Conservation (phyloP, 192 early-diverging fungal species). For the Umbelopsis ramanniana region DNA sequence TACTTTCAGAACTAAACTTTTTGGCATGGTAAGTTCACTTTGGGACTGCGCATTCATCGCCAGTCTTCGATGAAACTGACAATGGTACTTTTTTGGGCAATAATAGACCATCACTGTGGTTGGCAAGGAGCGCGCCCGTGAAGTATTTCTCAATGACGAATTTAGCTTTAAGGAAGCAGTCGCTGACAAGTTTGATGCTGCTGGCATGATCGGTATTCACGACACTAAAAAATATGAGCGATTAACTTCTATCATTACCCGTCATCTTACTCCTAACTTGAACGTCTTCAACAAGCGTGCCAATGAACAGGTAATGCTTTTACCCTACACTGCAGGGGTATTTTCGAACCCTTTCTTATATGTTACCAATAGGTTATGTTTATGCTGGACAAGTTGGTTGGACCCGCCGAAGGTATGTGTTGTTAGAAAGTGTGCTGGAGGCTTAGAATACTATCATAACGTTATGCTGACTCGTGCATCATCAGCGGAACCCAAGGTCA, state of each 20-base stretch:
- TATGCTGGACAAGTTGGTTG: background rate
- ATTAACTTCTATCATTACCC: background rate
- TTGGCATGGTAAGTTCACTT: background rate
- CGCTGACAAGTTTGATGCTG: constrained; percentile 14
- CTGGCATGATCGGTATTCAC: constrained; percentile 4
- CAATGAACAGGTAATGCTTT: background rate
- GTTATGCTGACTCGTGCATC: background rate
- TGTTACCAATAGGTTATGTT: background rate
- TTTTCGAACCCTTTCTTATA: background rate
- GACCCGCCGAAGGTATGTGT: background rate
- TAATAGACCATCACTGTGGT: constrained; percentile 8
- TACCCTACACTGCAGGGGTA: too few relatives aligned
- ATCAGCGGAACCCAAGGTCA: constrained; percentile 6
- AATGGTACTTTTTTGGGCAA: background rate
- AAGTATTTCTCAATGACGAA: constrained; percentile 3
- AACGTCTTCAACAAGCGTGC: constrained; percentile 3
- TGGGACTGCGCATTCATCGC: too few relatives aligned
- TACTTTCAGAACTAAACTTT: background rate
- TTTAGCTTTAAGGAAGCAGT: constrained; percentile 1
- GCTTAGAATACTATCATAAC: background rate
- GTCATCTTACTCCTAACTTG: constrained; percentile 7
- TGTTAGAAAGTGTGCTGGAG: background rate
- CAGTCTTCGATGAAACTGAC: background rate
- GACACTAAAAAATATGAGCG: background rate
- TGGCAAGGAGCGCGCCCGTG: constrained; percentile 3